A percentile compares a stretch with the other conserved stretches of the same genome.
These are phyloP conservation scores for Myriosclerotinia scirpicola DNA, from an alignment of 2,329 filamentous ascomycete genomes.

Conservation along the genomic window DNA sequence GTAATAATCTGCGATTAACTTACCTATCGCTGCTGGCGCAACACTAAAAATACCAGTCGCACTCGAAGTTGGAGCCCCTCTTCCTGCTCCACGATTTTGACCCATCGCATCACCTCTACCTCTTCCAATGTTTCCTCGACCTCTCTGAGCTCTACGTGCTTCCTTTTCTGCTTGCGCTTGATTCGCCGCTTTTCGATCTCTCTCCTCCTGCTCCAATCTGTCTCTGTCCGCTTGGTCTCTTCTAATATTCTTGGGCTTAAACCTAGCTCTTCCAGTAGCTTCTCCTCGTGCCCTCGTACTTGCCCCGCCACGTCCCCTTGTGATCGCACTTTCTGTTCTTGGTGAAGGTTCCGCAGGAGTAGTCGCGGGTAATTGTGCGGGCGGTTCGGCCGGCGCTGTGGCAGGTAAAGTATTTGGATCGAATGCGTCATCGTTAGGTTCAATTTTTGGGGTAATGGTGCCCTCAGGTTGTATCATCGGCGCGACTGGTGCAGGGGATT, in stretches of 20 bases:
- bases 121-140: slow-evolving; percentile 32
- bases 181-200: slow-evolving; percentile 27
- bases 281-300: slow-evolving; percentile 26
- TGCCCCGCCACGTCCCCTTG: slow-evolving; percentile 13
- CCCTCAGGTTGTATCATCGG: not conserved
- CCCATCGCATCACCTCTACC: slow-evolving; percentile 42
- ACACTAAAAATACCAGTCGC: slow-evolving; percentile 33
- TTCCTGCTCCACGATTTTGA: slow-evolving; percentile 25
- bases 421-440: slow-evolving; percentile 26
- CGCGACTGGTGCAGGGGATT: slow-evolving; percentile 11
- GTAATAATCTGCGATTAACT: not conserved
- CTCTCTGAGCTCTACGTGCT: slow-evolving; percentile 27
- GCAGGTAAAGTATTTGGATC: slow-evolving; percentile 39
- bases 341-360: slow-evolving; percentile 30
- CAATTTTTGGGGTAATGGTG: slow-evolving; percentile 24
- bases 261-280: slow-evolving; percentile 34
- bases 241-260: slow-evolving; percentile 40
- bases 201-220: slow-evolving; percentile 30
- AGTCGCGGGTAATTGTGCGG: slow-evolving; percentile 35
- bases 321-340: slow-evolving; percentile 12
- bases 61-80: slow-evolving; percentile 26
- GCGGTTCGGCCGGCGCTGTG: slow-evolving; percentile 36
- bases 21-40: slow-evolving; percentile 22
- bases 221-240: slow-evolving; percentile 35
- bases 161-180: slow-evolving; percentile 28